Evolutionary conservation across 176 grass and related monocot genomes (phyloP).

Genomic region (Rhipidocladum racemiflorum): DNA sequence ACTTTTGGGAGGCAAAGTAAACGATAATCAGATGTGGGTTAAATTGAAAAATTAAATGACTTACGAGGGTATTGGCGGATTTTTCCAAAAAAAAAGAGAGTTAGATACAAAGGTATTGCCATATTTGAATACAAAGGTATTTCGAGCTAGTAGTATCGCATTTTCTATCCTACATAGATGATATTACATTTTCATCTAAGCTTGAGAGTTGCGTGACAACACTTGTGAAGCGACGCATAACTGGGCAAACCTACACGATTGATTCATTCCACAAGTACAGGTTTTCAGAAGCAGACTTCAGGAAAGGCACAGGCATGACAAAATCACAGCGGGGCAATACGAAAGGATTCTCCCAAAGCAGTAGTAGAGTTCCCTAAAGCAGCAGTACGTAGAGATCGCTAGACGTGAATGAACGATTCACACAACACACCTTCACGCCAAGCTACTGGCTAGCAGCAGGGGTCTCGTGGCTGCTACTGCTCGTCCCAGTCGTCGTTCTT

Average conservation of each 20-base stretch:
- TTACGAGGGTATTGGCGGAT: too few relatives aligned
- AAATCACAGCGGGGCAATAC: background rate
- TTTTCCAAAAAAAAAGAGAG: too few relatives aligned
- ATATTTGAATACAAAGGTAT: background rate
- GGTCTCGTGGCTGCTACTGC: background rate
- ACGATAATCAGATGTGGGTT: too few relatives aligned
- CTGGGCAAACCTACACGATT: background rate
- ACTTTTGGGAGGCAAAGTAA: too few relatives aligned
- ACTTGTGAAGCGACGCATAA: background rate
- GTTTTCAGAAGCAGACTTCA: background rate
- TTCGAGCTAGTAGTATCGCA: too few relatives aligned
- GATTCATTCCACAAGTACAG: background rate
- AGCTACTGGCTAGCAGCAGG: background rate
- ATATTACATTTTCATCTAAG: too few relatives aligned
- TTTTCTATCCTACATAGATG: too few relatives aligned
- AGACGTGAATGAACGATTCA: constrained; percentile 96
- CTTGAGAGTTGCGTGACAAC: too few relatives aligned
- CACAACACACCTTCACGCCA: constrained; percentile 37
- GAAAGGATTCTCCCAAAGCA: background rate
- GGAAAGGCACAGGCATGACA: background rate
- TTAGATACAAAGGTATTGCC: too few relatives aligned
- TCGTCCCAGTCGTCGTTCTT: constrained; percentile 92
- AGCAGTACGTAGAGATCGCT: too few relatives aligned
- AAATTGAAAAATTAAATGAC: too few relatives aligned
- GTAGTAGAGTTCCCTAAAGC: too few relatives aligned